These are phyloP conservation scores for Porphyrellus sp. DNA, from an alignment of 1,284 basidiomycete genomes.

Conservation along the genomic window DNA sequence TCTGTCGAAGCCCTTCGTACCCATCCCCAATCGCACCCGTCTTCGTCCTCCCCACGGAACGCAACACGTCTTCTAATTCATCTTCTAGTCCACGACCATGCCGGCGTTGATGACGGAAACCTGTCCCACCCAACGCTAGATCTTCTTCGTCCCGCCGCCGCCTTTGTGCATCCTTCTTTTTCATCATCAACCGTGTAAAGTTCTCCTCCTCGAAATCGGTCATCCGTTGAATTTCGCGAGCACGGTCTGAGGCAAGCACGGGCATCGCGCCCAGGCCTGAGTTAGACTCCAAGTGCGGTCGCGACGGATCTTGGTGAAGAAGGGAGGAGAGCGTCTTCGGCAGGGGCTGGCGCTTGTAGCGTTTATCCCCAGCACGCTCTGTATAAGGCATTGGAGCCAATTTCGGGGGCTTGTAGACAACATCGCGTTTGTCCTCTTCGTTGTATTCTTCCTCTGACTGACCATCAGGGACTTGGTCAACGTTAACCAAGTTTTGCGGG, in stretches of 20 bases:
- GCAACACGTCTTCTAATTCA: conserved; percentile 80
- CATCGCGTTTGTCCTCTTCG: conserved; percentile 36
- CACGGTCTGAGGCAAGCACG: conserved; percentile 60
- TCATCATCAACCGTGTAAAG: conserved; percentile 89
- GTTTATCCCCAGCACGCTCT: conserved; percentile 51
- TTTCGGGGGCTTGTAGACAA: conserved; percentile 88
- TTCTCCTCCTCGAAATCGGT: conserved; percentile 95
- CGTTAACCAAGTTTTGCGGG: conserved; percentile 59
- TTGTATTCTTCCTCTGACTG: conserved; percentile 34
- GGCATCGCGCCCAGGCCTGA: conserved; percentile 70
- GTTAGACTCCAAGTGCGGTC: conserved; percentile 25
- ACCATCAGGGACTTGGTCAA: conserved; percentile 38
- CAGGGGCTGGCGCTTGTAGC: conserved; percentile 49
- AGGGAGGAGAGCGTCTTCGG: conserved; percentile 74
- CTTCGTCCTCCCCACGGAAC: conserved; percentile 48
- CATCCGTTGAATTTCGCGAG: conserved; percentile 77
- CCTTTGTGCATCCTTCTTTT: conserved; percentile 82
- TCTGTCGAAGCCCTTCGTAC: conserved; percentile 71
- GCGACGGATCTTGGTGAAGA: conserved; percentile 52
- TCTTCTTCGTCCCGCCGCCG: conserved; percentile 88
- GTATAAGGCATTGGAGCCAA: conserved; percentile 90
- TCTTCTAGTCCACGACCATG: conserved; percentile 78
- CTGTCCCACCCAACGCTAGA: conserved; percentile 76
- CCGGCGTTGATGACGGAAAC: conserved; percentile 49
- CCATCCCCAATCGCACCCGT: conserved; percentile 55